Base-by-base conservation (phyloP, 1,284 basidiomycete genomes). In the Hemileia vastatrix region DNA sequence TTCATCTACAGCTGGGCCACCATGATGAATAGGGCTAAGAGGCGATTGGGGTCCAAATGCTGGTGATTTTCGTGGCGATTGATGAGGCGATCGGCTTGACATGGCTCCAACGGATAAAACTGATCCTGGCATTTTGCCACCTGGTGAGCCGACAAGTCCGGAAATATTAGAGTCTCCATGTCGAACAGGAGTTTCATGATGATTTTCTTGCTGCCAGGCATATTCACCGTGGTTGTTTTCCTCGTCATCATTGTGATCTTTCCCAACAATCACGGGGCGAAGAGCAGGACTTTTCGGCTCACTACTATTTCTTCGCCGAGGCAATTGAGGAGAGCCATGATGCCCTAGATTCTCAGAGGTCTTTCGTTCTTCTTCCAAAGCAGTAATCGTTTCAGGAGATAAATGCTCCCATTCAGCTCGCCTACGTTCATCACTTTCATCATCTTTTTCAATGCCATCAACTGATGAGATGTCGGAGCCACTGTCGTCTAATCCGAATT, bases 281-380 rank as follows among this genome's bases (percentile, higher is more conserved):
- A 61, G 52, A n/a, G 58, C 58, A 9, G 58, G 58, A 40, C 58
- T 61, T 33, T 61, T 61, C n/a, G 50, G 58, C 19, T 61, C 58
- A 32, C 51, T 61, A 33, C 58, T 61, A 31, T 61, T 61, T 21
- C 47, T 53, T 40, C 58, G 0, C 2, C 58, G 36, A 21, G 58
- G 58, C 9, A 61, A 47, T 21, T 47, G 50, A n/a, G 58, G 58
- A 6, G 58, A 61, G 4, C 51, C 51, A 23, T 44, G 52, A 3
- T 54, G 40, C 21, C 31, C 48, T 4, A 47, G 21, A 6, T 47
- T n/a, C 49, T 61, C 52, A 11, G 58, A 54, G 2, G 58, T 61
- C 31, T 61, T 61, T 13, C 52, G 15, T 31, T 61, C 58, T 27
- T 61, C 58, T 47, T 61, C 58, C 11, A 61, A 50, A 21, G 58